Base-by-base conservation (phyloP, 805 yeast genomes). In the Candida vaughaniae region DNA sequence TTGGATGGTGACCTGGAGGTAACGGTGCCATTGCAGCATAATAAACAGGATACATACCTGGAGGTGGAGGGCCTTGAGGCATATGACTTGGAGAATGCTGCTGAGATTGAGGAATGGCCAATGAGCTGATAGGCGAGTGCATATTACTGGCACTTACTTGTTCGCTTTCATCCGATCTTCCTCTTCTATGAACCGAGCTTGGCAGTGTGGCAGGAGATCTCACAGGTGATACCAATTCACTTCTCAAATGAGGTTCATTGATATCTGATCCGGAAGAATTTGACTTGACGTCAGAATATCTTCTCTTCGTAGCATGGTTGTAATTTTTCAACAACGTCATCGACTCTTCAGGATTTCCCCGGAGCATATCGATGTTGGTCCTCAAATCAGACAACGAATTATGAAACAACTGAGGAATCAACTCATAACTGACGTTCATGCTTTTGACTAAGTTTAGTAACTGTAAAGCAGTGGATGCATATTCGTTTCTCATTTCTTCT, bases 341-440 rank as follows among this genome's bases (percentile, higher is more conserved):
- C 18, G 53, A 39, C 16, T 43, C 45, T 22, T 45, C 33, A 5
- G 56, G 46, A 19, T 47, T 53, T 3, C 31, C 22, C 32, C 46
- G 47, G 18, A 60, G 42, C 15, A 42, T 41, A 11, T 52, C 53
- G 8, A 43, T 18, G 14, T 37, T 39, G 16, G 31, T 39, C 25
- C 29, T 20, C 27, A 43, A 26, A 16, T 45, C 52, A 23, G 22
- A 11, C 11, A 37, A 27, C 8, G 47, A 38, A 29, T 36, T 43
- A n/a, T 40, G 36, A 12, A 70, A 64, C 17, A 69, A 47, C 16
- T 49, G 47, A 0, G 73, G 73, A 3, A 70, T 59, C 23, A 66
- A 36, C 22, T 66, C 66, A 6, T 60, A 53, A 19, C 57, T 61
- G 6, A 71, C 48, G 15, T 63, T 52, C 51, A 67, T 51, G 5